Conservation (phyloP, 768 basidiomycete genomes). For the Boletus pseudopeckii region DNA sequence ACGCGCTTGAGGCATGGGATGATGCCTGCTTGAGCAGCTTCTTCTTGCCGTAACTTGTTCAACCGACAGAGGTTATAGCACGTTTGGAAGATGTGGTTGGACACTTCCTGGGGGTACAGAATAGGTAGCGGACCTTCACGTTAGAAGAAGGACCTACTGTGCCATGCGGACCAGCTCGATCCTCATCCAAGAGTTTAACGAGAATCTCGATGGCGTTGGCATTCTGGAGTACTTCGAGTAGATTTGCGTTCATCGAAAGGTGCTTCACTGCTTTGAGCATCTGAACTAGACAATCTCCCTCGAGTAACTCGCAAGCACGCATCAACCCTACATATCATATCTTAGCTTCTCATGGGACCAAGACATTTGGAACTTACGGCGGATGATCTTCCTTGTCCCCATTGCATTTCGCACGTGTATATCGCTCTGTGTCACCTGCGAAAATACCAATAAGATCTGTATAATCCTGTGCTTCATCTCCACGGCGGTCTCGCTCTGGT, state of each 20-base stretch:
- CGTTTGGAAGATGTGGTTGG: slow-evolving; percentile 96
- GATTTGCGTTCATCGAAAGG: slow-evolving; percentile 85
- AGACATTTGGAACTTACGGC: slow-evolving; percentile 55
- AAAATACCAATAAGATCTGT: slow-evolving; percentile 85
- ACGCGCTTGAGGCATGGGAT: slow-evolving; percentile 89
- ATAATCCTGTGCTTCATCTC: slow-evolving; percentile 89
- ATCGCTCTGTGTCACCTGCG: slow-evolving; percentile 95
- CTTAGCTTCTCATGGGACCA: slow-evolving; percentile 2
- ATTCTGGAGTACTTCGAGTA: slow-evolving; percentile 93
- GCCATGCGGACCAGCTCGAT: slow-evolving; percentile 71
- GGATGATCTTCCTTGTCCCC: slow-evolving; percentile 83
- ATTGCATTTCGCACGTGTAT: slow-evolving; percentile 90
- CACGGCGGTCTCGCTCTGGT: slow-evolving; percentile 56
- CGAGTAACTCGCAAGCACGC: slow-evolving; percentile 81
- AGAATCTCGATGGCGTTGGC: slow-evolving; percentile 92
- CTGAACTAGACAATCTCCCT: slow-evolving; percentile 82
- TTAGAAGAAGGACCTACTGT: slow-evolving; percentile 51
- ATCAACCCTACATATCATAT: slow-evolving; percentile 60
- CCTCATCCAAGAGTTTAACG: slow-evolving; percentile 79
- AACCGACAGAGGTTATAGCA: slow-evolving; percentile 95
- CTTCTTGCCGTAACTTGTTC: slow-evolving; percentile 93
- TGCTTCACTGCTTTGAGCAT: slow-evolving; percentile 96
- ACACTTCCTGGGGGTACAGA: slow-evolving; percentile 69
- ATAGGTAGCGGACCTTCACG: not conserved
- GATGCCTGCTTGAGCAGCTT: slow-evolving; percentile 93